Evolutionary conservation across 345 rosid genomes (phyloP).

Genomic region (Hibiscus trionum): DNA sequence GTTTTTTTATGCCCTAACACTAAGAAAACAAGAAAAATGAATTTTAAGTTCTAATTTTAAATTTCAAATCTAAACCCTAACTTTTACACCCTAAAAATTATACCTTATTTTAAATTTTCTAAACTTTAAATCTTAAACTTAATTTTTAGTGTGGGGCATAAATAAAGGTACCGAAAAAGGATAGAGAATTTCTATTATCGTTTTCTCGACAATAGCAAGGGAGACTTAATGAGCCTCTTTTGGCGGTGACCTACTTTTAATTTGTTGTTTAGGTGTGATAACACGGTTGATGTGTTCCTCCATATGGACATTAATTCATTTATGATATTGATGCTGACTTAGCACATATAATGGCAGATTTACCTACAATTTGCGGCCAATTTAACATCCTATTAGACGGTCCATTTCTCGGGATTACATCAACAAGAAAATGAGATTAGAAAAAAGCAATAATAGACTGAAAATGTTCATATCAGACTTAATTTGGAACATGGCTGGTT

Average conservation of each 20-base stretch:
- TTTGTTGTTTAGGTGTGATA: not conserved
- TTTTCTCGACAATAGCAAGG: not conserved
- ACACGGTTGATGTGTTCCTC: not conserved
- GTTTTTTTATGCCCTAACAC: too few relatives aligned
- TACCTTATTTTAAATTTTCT: too few relatives aligned
- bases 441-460: not conserved
- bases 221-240: slow-evolving; percentile 3
- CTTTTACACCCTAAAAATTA: too few relatives aligned
- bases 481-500: too few relatives aligned
- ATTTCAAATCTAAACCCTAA: too few relatives aligned
- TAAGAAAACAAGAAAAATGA: too few relatives aligned
- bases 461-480: not conserved
- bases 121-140: too few relatives aligned
- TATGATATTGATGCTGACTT: slow-evolving; percentile 2
- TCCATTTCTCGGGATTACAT: not conserved
- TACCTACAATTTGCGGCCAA: not conserved
- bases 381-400: not conserved
- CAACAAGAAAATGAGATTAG: not conserved
- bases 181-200: too few relatives aligned
- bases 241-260: not conserved
- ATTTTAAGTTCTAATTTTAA: too few relatives aligned
- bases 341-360: not conserved
- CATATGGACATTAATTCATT: not conserved
- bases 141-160: too few relatives aligned
- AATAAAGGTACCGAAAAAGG: too few relatives aligned